phyloP scores from a whole-genome alignment of 2,329 filamentous ascomycete genomes.

The Xylariomycetidae sp. region DNA sequence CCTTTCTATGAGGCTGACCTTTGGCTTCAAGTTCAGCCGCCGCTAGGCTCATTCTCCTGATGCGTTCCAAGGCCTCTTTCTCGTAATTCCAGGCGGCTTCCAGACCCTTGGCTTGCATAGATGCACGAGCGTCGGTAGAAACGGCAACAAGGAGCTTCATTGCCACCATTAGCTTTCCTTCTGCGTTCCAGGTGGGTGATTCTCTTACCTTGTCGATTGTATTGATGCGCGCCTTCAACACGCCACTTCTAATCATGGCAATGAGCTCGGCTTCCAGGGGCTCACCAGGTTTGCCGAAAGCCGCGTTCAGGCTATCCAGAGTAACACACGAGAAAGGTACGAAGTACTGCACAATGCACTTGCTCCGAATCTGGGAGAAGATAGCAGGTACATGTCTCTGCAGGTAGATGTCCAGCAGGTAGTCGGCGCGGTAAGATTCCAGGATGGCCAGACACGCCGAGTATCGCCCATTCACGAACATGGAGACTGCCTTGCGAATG shows the following conservation, averaged over 20 bases:
- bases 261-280: slow-evolving; percentile 70
- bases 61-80: slow-evolving; percentile 65
- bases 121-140: slow-evolving; percentile 57
- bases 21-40: slow-evolving; percentile 70
- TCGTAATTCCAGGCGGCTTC: slow-evolving; percentile 66
- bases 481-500: slow-evolving; percentile 80
- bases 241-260: slow-evolving; percentile 66
- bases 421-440: slow-evolving; percentile 76
- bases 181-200: neutral
- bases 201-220: slow-evolving; percentile 63
- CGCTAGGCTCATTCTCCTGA: slow-evolving; percentile 71
- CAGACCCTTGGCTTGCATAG: slow-evolving; percentile 66
- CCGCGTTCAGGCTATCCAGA: slow-evolving; percentile 67
- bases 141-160: slow-evolving; percentile 70
- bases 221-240: slow-evolving; percentile 75
- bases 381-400: slow-evolving; percentile 65
- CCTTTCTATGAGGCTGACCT: slow-evolving; percentile 19
- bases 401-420: slow-evolving; percentile 83
- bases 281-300: slow-evolving; percentile 61
- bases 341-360: slow-evolving; percentile 91
- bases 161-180: slow-evolving; percentile 5
- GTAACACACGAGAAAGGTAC: slow-evolving; percentile 85
- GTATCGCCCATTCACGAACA: slow-evolving; percentile 89
- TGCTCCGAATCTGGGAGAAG: slow-evolving; percentile 71
- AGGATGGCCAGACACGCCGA: slow-evolving; percentile 76